Conservation (phyloP, 2,329 filamentous ascomycete species). For the Fusarium compactum region DNA sequence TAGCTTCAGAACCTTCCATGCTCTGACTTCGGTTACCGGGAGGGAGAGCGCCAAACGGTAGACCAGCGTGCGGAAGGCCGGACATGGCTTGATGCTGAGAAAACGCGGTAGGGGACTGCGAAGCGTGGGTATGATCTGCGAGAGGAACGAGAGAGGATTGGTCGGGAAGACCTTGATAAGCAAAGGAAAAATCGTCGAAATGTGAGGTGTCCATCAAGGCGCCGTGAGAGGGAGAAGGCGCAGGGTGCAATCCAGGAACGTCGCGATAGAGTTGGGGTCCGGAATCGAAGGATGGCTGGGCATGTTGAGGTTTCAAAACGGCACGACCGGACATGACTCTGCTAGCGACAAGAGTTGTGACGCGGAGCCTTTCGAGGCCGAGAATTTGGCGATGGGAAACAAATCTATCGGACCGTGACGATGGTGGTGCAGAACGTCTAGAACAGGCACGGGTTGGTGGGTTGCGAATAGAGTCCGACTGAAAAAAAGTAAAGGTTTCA, state of each 20-base stretch:
- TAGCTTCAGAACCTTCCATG: conserved; percentile 60
- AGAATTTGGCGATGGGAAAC: conserved; percentile 23
- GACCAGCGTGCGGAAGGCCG: conserved; percentile 40
- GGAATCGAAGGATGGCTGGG: conserved; percentile 46
- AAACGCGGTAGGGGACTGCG: conserved; percentile 51
- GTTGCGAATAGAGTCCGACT: conserved; percentile 14
- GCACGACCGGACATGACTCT: conserved; percentile 50
- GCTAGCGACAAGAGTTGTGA: conserved; percentile 26
- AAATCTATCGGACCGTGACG: conserved; percentile 20
- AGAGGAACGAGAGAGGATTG: conserved; percentile 56
- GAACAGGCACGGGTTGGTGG: conserved; percentile 3
- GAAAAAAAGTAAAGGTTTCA: conserved; percentile 21
- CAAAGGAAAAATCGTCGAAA: conserved; percentile 67
- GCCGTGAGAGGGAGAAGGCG: conserved; percentile 38
- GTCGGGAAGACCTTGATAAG: conserved; percentile 59
- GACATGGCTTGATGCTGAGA: conserved; percentile 49
- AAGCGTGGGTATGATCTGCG: conserved; percentile 51
- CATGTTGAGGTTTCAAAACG: conserved; percentile 49
- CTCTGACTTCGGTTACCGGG: conserved; percentile 46
- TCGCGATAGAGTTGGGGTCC: conserved; percentile 45
- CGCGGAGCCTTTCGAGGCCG: conserved; percentile 35
- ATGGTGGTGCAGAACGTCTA: conserved; percentile 5
- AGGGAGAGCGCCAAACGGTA: conserved; percentile 41
- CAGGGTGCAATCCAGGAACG: conserved; percentile 39
- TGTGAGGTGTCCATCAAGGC: conserved; percentile 60